phyloP scores from a whole-genome alignment of 1,139 yeast genomes.

The Yueomyces sp. region DNA sequence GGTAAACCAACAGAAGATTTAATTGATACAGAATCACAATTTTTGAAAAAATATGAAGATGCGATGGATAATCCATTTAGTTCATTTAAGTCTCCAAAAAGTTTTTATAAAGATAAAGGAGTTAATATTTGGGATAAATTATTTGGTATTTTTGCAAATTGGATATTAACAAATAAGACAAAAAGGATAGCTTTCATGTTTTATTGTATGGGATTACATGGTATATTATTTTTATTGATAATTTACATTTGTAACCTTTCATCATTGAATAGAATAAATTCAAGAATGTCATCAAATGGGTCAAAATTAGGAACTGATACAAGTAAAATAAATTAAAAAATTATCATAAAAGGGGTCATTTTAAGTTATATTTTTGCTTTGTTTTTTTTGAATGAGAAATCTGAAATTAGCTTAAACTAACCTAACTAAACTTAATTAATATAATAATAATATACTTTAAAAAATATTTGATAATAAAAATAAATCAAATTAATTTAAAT shows the following conservation, averaged over 20 bases:
- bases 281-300: too few species aligned
- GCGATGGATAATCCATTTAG: background rate
- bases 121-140: slow-evolving; percentile 70
- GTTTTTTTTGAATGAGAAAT: too few species aligned
- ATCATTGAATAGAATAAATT: too few species aligned
- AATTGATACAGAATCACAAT: slow-evolving; percentile 42
- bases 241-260: slow-evolving; percentile 39
- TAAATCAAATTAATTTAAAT: background rate
- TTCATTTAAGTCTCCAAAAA: slow-evolving; percentile 15
- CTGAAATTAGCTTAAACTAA: too few species aligned
- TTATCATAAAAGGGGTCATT: too few species aligned
- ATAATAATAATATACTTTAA: too few species aligned
- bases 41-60: slow-evolving; percentile 45
- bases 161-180: slow-evolving; percentile 58
- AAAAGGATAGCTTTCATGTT: slow-evolving; percentile 62
- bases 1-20: background rate
- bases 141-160: slow-evolving; percentile 62
- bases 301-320: too few species aligned
- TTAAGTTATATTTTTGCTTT: too few species aligned
- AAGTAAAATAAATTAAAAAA: too few species aligned
- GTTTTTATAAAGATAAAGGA: slow-evolving; percentile 50
- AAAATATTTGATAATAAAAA: too few species aligned
- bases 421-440: too few species aligned
- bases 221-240: slow-evolving; percentile 55
- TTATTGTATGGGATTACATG: slow-evolving; percentile 68